phyloP scores from a whole-genome alignment of 208 protist genomes.

The Acanthamoeba rhysodes region DNA sequence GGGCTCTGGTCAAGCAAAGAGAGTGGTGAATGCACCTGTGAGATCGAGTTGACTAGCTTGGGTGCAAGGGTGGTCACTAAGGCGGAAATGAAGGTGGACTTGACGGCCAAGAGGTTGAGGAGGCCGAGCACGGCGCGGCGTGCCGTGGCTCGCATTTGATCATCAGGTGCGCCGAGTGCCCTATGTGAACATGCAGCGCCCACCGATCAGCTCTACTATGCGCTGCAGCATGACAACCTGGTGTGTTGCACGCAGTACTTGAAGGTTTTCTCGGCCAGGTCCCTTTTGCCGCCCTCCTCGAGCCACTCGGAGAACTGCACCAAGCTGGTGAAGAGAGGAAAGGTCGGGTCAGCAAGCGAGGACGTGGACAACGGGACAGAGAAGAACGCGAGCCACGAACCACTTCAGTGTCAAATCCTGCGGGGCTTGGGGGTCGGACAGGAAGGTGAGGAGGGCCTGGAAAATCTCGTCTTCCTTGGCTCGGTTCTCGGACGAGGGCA shows the following conservation, averaged over 20 bases:
- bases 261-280: slow-evolving; percentile 29
- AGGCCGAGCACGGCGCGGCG: not conserved
- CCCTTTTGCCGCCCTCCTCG: slow-evolving; percentile 21
- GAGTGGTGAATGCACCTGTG: not conserved
- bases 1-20: not conserved
- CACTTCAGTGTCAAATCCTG: slow-evolving; percentile 28
- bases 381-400: not conserved
- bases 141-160: not conserved
- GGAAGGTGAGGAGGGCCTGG: not conserved
- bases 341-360: too few species aligned
- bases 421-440: slow-evolving; percentile 35
- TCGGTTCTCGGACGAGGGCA: slow-evolving; percentile 4
- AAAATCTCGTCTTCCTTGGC: slow-evolving; percentile 47
- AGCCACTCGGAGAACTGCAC: slow-evolving; percentile 41
- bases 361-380: not conserved
- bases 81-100: slow-evolving; percentile 32
- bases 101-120: not conserved
- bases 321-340: not conserved
- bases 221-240: not conserved
- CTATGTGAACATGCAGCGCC: not conserved
- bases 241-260: not conserved
- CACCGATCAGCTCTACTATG: not conserved
- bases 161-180: not conserved
- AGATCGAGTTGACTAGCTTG: slow-evolving; percentile 33
- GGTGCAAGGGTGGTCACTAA: not conserved